phyloP scores from a whole-genome alignment of 441 rosid species.

The Flueggea neowawraea region DNA sequence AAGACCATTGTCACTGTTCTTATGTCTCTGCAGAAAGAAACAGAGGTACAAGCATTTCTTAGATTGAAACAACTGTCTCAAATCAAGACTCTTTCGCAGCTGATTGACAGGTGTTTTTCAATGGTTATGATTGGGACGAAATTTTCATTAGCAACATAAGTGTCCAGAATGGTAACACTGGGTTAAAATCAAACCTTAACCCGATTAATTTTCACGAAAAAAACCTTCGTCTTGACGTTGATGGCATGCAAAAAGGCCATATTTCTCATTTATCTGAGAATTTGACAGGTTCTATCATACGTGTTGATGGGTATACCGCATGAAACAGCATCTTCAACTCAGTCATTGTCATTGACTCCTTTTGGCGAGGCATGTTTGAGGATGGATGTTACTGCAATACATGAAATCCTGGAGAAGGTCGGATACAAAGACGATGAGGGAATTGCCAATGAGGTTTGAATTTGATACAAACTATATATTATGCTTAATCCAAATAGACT shows the following conservation, averaged over 20 bases:
- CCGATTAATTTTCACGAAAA: too few species aligned
- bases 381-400: constrained; percentile 84
- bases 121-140: too few species aligned
- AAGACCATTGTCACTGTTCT: constrained; percentile 81
- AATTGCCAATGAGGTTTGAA: constrained; percentile 74
- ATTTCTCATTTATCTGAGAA: neutral
- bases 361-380: constrained; percentile 90
- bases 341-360: constrained; percentile 55
- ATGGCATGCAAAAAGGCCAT: neutral
- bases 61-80: neutral
- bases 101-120: neutral
- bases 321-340: constrained; percentile 47
- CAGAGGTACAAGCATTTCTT: constrained; percentile 42
- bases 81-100: too few species aligned
- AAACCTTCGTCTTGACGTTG: too few species aligned
- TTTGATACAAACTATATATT: neutral
- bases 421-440: constrained; percentile 96
- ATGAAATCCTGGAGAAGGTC: constrained; percentile 72
- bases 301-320: constrained; percentile 73
- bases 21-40: constrained; percentile 79
- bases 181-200: too few species aligned
- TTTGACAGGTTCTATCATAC: constrained; percentile 69
- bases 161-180: too few species aligned
- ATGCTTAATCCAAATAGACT: too few species aligned
- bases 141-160: too few species aligned